A percentile compares a stretch with the other conserved stretches of the same genome.
phyloP scores from a whole-genome alignment of 2,329 filamentous ascomycete genomes.

The Fusarium paranaense region DNA sequence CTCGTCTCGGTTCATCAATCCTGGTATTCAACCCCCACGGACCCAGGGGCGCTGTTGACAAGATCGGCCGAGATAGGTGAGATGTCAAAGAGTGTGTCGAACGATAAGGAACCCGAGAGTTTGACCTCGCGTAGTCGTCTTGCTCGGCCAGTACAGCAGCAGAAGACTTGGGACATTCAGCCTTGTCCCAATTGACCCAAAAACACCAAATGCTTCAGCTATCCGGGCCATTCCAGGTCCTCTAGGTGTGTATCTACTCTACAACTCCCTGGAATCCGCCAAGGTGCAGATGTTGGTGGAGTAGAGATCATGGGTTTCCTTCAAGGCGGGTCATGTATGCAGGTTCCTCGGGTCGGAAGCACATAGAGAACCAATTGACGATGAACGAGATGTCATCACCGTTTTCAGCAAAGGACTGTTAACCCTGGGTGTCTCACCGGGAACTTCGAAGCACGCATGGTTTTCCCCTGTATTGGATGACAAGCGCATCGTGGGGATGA shows the following conservation, averaged over 20 bases:
- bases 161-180: neutral
- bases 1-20: neutral
- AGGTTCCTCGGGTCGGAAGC: neutral
- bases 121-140: too few relatives aligned
- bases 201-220: neutral
- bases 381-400: neutral
- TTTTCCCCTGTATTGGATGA: neutral
- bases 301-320: neutral
- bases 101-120: neutral
- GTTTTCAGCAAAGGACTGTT: neutral
- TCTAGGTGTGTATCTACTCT: neutral
- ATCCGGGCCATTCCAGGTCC: accelerated
- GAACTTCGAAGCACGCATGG: neutral
- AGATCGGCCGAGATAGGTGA: neutral
- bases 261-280: neutral
- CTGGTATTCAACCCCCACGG: neutral
- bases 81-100: neutral
- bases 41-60: neutral
- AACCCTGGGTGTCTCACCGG: neutral
- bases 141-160: neutral
- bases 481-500: neutral
- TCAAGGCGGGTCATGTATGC: neutral
- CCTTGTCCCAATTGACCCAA: neutral
- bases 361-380: neutral
- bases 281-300: neutral